Conservation (phyloP, 2,329 filamentous ascomycete species). For the Cercospora brassicicola region DNA sequence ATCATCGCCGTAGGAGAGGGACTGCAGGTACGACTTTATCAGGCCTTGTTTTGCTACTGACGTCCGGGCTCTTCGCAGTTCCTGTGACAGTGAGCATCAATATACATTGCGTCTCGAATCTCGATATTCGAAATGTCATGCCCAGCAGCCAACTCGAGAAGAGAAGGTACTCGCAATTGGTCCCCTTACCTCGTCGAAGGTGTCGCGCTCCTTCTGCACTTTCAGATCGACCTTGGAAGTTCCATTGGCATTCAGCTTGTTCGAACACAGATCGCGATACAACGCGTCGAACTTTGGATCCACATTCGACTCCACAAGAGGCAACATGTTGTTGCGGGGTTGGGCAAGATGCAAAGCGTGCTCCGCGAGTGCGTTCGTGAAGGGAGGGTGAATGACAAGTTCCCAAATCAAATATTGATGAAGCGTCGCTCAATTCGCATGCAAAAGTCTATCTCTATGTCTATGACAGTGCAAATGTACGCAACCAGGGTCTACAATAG, state of each 20-base stretch:
- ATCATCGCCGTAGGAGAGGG: slow-evolving; percentile 39
- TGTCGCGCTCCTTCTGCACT: slow-evolving; percentile 43
- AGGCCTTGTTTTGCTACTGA: slow-evolving; percentile 38
- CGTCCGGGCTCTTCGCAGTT: slow-evolving; percentile 40
- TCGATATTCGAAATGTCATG: neutral
- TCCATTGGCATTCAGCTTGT: slow-evolving; percentile 48
- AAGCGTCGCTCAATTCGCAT: neutral
- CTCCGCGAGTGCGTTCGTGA: neutral
- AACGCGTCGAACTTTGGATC: slow-evolving; percentile 50
- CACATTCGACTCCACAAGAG: neutral
- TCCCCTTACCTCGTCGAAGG: slow-evolving; percentile 40
- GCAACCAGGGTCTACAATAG: neutral
- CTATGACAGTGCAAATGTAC: neutral
- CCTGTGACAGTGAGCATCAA: slow-evolving; percentile 31
- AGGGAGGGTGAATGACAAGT: neutral
- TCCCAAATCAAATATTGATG: neutral
- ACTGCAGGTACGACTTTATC: slow-evolving; percentile 39
- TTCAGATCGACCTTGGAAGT: slow-evolving; percentile 46
- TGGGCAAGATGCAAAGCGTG: neutral
- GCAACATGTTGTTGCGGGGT: slow-evolving; percentile 5
- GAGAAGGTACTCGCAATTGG: neutral
- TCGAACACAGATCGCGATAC: slow-evolving; percentile 47
- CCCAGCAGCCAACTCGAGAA: neutral
- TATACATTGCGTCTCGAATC: neutral
- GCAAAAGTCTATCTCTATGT: neutral